Evolutionary conservation across 2,329 filamentous ascomycete species (phyloP), one percentile per base, ranked within the genome.

Genomic region (Paraphoma sp.): DNA sequence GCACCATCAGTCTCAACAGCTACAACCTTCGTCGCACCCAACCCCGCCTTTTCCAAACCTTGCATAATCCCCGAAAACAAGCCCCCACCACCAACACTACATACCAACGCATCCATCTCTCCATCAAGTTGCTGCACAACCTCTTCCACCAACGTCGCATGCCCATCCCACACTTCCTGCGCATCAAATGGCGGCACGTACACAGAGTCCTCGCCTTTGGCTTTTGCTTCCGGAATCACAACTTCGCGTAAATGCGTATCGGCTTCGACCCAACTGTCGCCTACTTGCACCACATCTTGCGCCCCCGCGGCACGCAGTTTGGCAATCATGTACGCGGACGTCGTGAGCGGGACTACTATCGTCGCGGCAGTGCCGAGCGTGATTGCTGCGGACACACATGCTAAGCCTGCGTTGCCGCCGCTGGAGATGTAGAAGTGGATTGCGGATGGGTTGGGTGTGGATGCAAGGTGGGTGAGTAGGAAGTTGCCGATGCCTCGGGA

Each of bases 341-440:
- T 90, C 6, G 79, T 81, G 6, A 80, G 68, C 0, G 91, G 90
- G 0, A 93, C 85, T 18, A 91, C 89, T 57, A 95, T 88, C 6
- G 90, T 93, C 65, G 86, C 87, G 0, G 85, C 86, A 42, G 83
- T 82, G 1, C 81, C 76, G 6, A 94, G 82, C 2, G 83, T 80
- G 11, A 80, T 78, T 7, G 91, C 89, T 1, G 91, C 89, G 31
- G 85, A 87, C 11, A 90, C 89, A 67, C 89, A 91, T 0, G 90
- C 92, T 1, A 96, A 84, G 1, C 92, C 92, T 1, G 92, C 92
- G 71, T 95, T 95, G 48, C 92, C 92, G 56, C 90, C 91, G 0
- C 86, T 90, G 9, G 87, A 88, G 70, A 84, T 89, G 80, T 90
- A 94, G 83, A 93, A 93, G 79, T 90, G 89, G 1, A 82, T 78